Conservation (phyloP, 1,284 basidiomycete species). For the Ganoderma resinaceum region DNA sequence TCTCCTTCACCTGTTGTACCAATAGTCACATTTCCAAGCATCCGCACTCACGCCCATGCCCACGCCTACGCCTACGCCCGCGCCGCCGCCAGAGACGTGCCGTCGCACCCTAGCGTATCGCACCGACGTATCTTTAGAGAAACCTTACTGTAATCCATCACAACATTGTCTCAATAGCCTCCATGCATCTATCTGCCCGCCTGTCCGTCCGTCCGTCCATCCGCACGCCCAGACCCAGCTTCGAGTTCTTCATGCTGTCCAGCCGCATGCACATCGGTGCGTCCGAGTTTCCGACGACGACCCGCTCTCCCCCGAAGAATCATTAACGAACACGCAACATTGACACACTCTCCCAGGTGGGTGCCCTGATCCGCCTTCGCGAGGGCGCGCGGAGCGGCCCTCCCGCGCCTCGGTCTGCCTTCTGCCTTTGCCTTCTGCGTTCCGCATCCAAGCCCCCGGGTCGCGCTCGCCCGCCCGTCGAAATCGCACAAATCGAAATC, state of each 20-base stretch:
- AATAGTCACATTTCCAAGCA: conserved; percentile 15
- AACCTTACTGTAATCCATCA: conserved; percentile 16
- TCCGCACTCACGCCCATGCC: neutral
- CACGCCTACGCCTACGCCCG: neutral
- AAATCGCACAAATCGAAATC: neutral
- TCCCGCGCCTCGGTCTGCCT: conserved; percentile 1
- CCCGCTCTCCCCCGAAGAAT: neutral
- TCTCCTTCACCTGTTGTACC: conserved; percentile 16
- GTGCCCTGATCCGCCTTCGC: neutral
- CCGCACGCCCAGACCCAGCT: neutral
- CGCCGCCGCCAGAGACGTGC: conserved; percentile 2
- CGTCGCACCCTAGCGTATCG: conserved; percentile 12
- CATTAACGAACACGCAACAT: neutral
- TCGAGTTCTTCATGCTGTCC: neutral
- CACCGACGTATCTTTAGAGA: conserved; percentile 14
- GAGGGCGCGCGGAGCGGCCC: neutral
- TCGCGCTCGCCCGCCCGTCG: neutral
- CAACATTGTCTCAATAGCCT: conserved; percentile 13
- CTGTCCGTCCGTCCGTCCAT: neutral
- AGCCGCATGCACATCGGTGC: no score
- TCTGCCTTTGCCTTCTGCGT: conserved; percentile 7
- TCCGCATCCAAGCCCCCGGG: neutral
- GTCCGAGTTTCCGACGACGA: neutral
- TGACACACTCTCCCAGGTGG: neutral
- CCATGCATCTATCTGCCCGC: neutral